Evolutionary conservation across 2,329 filamentous ascomycete genomes (phyloP), one percentile per base, ranked within the genome.

Genomic region (Ophiostoma populinum): DNA sequence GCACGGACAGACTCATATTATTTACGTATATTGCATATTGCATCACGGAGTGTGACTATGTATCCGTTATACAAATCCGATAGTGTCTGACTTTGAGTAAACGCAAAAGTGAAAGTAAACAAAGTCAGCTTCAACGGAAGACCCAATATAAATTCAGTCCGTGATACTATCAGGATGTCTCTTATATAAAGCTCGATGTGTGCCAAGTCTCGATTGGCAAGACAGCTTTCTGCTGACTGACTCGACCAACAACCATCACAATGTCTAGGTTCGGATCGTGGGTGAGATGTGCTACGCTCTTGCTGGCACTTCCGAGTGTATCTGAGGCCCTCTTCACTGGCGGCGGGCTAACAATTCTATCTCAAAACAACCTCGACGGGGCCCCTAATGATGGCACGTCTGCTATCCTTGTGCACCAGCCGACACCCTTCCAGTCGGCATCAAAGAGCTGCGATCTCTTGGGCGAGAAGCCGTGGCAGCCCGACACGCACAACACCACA

Each of bases 381-480:
- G 35, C 35, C 2, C 24, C 33, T 11, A 42, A 38, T 17, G 30
- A 38, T 8, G 42, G 42, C 29, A 33, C 37, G 3, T 37, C 40
- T 1, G 40, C 40, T 15, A 34, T 44, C 21, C 40, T 44, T 4
- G 36, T 44, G 15, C 42, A 44, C 24, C 38, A 40, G 30, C 36
- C 32, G 11, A 32, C 37, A 2, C 34, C 22, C 4, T 40, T 40
- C 11, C 18, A 16, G 5, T 30, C 35, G 2, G 38, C 41, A 3
- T 20, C 25, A n/a, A 40, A 33, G 2, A 35, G 30, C 17, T 42
- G 42, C 31, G 33, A 16, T n/a, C 36, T 41, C 13, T 36, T 44
- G 10, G 39, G 42, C n/a, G 40, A 40, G 26, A 16, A 20, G 11
- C 35, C 28, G n/a, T 42, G 49, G 49, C 42, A 39, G 26, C 47